phyloP scores from a whole-genome alignment of 1,284 basidiomycete species.

The Trametes pubescens region DNA sequence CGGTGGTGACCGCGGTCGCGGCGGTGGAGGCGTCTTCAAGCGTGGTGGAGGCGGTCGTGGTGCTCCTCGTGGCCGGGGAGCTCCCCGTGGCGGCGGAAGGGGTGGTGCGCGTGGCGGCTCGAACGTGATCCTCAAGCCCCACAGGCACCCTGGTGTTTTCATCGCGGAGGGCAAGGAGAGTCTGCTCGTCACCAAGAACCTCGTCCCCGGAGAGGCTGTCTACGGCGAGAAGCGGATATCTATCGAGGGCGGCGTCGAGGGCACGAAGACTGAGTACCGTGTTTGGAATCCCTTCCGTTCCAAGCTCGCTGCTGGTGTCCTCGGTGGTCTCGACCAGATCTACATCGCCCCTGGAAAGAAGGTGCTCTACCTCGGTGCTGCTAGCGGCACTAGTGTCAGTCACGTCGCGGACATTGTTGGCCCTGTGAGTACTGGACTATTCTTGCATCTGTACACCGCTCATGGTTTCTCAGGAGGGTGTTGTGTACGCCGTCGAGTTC shows the following conservation, averaged over 20 bases:
- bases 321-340: conserved; percentile 95
- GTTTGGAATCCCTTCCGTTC: conserved; percentile 99
- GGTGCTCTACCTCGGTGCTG: conserved; percentile 98
- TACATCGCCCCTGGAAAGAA: conserved; percentile 95
- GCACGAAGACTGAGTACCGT: conserved; percentile 94
- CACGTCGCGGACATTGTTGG: conserved; percentile 99
- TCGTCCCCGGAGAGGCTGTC: conserved; percentile 96
- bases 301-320: conserved; percentile 96
- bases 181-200: conserved; percentile 96
- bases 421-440: conserved; percentile 60
- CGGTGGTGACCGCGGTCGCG: not conserved
- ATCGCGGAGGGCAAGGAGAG: conserved; percentile 97
- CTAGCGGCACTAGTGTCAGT: conserved; percentile 95
- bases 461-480: conserved; percentile 73
- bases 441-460: not conserved
- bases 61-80: conserved; percentile 55
- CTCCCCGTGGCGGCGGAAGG: conserved; percentile 58
- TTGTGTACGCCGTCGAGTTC: conserved; percentile 99
- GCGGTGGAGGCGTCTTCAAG: conserved; percentile 47
- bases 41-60: conserved; percentile 50
- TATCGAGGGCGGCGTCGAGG: conserved; percentile 80
- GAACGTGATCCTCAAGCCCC: conserved; percentile 93
- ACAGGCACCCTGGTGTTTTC: conserved; percentile 94
- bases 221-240: conserved; percentile 98
- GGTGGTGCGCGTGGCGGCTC: conserved; percentile 83